Evolutionary conservation across 2,329 filamentous ascomycete species (phyloP).

Genomic region (Coniochaeta sp.): DNA sequence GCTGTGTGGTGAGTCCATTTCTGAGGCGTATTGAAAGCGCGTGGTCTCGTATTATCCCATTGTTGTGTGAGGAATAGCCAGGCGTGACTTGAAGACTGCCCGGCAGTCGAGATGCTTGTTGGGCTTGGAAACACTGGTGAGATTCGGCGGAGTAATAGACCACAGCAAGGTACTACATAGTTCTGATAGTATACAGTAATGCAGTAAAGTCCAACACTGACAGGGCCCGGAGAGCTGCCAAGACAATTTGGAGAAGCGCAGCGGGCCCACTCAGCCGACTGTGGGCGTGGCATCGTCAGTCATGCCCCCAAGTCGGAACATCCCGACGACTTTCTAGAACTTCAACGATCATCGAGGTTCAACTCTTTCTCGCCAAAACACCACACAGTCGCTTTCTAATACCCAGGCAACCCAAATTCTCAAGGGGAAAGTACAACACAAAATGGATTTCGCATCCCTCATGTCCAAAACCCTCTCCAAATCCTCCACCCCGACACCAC

Average conservation of each 20-base stretch:
- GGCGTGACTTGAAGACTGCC: no score
- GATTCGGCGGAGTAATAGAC: background rate
- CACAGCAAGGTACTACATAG: no score
- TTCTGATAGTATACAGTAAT: no score
- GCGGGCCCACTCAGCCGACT: background rate
- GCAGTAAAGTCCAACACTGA: background rate
- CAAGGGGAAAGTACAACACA: constrained; percentile 13
- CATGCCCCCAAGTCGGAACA: background rate
- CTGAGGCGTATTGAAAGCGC: background rate
- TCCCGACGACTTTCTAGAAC: constrained; percentile 1
- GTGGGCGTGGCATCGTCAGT: no score
- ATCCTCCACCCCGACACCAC: constrained; percentile 38
- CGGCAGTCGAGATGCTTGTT: background rate
- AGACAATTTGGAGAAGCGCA: background rate
- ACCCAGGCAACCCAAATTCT: background rate
- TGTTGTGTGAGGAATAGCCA: background rate
- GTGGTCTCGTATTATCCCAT: background rate
- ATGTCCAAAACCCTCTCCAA: constrained; percentile 93
- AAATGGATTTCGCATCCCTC: constrained; percentile 91
- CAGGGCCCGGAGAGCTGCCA: background rate
- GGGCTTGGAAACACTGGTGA: background rate
- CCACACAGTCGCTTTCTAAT: background rate
- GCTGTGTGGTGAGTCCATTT: constrained; percentile 35
- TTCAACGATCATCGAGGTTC: constrained; percentile 3
- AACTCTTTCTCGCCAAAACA: background rate